Evolutionary conservation across 768 basidiomycete genomes (phyloP).

Genomic region (Serpula lacrymans): DNA sequence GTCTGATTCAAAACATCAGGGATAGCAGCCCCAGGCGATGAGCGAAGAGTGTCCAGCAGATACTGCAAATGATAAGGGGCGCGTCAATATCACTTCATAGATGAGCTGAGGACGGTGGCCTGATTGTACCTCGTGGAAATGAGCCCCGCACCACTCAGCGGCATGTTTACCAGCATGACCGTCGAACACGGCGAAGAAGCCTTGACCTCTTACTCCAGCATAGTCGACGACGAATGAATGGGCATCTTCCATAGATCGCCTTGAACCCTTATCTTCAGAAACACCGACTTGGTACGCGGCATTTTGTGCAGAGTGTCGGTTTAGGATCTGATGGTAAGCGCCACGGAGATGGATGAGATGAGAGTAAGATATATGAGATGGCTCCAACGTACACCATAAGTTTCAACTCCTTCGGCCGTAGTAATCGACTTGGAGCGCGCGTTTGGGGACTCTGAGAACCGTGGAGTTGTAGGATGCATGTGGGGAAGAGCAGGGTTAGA

Average conservation of each 20-base stretch:
- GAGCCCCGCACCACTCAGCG: constrained; percentile 96
- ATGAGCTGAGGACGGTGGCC: background rate
- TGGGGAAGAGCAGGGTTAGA: background rate
- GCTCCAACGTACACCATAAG: constrained; percentile 59
- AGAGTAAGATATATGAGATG: background rate
- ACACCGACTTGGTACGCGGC: constrained; percentile 60
- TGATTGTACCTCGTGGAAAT: constrained; percentile 83
- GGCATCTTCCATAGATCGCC: constrained; percentile 96
- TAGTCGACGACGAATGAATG: constrained; percentile 97
- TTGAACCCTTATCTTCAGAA: constrained; percentile 82
- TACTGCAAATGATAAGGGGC: constrained; percentile 33
- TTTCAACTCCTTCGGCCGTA: constrained; percentile 68
- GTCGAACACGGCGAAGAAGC: constrained; percentile 98
- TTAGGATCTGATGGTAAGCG: constrained; percentile 29
- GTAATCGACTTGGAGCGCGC: constrained; percentile 82
- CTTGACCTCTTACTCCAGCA: constrained; percentile 86
- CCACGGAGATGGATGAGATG: background rate
- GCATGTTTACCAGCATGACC: constrained; percentile 99
- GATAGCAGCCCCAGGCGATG: constrained; percentile 54
- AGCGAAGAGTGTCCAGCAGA: constrained; percentile 67
- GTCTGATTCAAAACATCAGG: constrained; percentile 92
- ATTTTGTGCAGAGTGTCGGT: constrained; percentile 65
- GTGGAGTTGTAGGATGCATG: constrained; percentile 17
- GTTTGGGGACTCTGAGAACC: constrained; percentile 62
- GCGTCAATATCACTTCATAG: no score